Base-by-base conservation (phyloP, 768 basidiomycete genomes). In the Amanita rimosa region DNA sequence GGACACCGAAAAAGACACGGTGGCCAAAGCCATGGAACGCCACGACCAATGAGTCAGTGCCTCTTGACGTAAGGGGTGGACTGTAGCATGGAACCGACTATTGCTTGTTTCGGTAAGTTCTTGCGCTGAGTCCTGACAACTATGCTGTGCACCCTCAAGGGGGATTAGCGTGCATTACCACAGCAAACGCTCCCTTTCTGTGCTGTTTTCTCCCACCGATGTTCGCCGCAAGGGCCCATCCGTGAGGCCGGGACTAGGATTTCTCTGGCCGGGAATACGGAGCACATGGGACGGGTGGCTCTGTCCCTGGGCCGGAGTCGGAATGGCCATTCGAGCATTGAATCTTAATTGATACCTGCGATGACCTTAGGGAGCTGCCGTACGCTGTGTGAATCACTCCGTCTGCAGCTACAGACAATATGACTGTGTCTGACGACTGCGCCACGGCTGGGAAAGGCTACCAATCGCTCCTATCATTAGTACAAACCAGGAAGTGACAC, bases 401-500 rank as follows among this genome's bases (percentile, higher is more conserved):
- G 33, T n/a, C 45, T 14, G 16, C 33, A 9, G 34, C 33, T 16
- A 21, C 14, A 7, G 14, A 5, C 22, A 48, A 40, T 48, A 39
- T 48, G 47, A 48, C 47, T 29, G 34, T 22, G 47, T 48, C 31
- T 14, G 47, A 40, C 16, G 34, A 17, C 26, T 31, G 26, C 19
- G n/a, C 17, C 21, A 17, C 22, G 44, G 24, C 37, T 36, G 16
- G 37, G 47, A 40, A 41, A 31, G 7, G 16, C 38, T 31, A 22
- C 33, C 22, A 35, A 34, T 24, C 27, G 36, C 24, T 49, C 14
- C 29, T 34, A 34, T 49, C 34, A 41, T 43, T 43, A 42, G 21
- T 49, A 49, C 48, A 42, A 29, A 34, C 39, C 40, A 13, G 41
- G 48, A 22, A 42, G 40, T 43, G 48, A 43, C 48, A 42, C 21